These are phyloP conservation scores for Trypanosoma platydactyli DNA, from an alignment of 208 protist genomes.

Conservation along the genomic window DNA sequence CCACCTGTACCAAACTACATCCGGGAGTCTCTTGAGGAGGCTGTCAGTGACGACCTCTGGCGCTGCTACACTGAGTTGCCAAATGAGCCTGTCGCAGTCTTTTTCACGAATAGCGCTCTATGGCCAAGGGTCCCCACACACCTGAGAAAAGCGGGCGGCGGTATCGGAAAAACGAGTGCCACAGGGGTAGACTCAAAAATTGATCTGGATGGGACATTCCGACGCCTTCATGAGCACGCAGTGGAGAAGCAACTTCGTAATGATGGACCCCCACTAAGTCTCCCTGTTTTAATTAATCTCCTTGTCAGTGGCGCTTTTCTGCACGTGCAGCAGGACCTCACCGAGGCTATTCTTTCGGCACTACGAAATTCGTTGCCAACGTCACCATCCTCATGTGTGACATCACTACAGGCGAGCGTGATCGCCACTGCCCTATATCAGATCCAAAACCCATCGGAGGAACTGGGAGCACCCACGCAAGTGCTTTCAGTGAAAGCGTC, in stretches of 20 bases:
- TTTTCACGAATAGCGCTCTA: conserved; percentile 15
- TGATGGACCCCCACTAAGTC: conserved; percentile 18
- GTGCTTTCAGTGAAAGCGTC: neutral
- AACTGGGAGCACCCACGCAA: neutral
- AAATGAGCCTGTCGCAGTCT: conserved; percentile 31
- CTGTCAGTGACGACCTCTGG: conserved; percentile 38
- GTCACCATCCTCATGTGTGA: conserved; percentile 14
- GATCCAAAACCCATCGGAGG: neutral
- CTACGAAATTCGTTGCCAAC: conserved; percentile 16
- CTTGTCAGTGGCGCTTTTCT: conserved; percentile 25
- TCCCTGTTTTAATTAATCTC: conserved; percentile 27
- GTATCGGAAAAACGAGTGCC: neutral
- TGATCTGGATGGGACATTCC: neutral
- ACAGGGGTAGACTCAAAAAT: neutral
- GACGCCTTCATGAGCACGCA: conserved; percentile 15
- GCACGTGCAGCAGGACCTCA: conserved; percentile 12
- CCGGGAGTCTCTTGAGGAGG: conserved; percentile 23
- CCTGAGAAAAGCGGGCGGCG: neutral
- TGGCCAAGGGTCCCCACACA: neutral
- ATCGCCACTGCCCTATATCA: conserved; percentile 14
- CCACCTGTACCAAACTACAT: conserved; percentile 36
- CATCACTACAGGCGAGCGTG: conserved; percentile 15
- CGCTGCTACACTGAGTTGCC: conserved; percentile 33
- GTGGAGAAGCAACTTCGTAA: conserved; percentile 26
- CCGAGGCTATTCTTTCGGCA: conserved; percentile 14